phyloP scores from a whole-genome alignment of 2,329 filamentous ascomycete genomes.

The Cladosporium sp. region DNA sequence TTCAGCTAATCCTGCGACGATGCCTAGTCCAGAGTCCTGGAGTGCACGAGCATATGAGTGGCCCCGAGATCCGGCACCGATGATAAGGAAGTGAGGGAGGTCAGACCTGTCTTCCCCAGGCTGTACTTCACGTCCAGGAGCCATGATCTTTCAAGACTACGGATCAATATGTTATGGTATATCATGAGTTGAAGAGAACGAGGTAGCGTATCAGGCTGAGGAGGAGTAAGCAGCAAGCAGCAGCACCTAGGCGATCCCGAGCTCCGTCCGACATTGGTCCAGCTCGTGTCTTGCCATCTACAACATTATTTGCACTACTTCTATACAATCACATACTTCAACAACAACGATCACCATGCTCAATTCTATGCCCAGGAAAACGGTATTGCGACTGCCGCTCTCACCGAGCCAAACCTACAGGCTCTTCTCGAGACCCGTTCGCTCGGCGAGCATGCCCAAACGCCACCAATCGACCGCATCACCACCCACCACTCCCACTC shows the following conservation, averaged over 20 bases:
- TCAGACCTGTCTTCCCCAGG: not conserved
- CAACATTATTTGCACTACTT: not conserved
- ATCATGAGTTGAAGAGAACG: not conserved
- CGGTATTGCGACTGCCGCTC: not conserved
- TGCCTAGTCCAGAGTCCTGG: conserved; percentile 58
- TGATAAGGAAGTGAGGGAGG: conserved; percentile 62
- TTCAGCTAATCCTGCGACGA: conserved; percentile 76
- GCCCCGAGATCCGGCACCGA: conserved; percentile 79
- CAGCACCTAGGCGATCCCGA: no score
- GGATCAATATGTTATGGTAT: no score
- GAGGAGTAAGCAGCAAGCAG: not conserved
- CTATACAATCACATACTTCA: no score
- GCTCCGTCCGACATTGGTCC: no score
- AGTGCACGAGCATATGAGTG: conserved; percentile 69
- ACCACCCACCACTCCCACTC: not conserved
- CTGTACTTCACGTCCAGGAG: not conserved
- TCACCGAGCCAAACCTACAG: no score
- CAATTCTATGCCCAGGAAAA: not conserved
- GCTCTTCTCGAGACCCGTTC: no score
- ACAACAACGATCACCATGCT: not conserved
- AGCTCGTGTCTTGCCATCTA: not conserved
- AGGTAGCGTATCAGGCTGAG: not conserved
- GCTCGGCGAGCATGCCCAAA: not conserved
- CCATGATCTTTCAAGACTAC: not conserved
- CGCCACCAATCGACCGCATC: conserved; percentile 11